Evolutionary conservation across 2,329 filamentous ascomycete genomes (phyloP).

Genomic region (Annulohypoxylon truncatum): DNA sequence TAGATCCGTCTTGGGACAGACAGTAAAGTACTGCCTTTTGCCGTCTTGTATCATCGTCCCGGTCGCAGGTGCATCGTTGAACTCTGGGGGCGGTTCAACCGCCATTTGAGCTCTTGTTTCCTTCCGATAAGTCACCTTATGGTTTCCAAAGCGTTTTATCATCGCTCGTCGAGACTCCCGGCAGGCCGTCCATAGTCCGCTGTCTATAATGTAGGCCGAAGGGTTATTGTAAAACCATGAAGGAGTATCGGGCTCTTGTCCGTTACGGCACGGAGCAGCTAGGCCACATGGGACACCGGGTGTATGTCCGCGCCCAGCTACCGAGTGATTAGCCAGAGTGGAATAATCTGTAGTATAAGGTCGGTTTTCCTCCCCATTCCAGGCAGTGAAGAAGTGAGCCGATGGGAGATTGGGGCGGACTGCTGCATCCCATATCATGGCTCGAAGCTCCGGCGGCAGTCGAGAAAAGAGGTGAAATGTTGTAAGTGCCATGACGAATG

Average conservation of each 20-base stretch:
- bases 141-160: not conserved
- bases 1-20: not conserved
- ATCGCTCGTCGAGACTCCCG: not conserved
- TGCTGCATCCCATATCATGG: not conserved
- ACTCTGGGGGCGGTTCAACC: not conserved
- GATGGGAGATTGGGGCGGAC: not conserved
- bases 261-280: not conserved
- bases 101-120: not conserved
- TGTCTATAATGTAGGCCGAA: not conserved
- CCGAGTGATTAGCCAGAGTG: not conserved
- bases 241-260: not conserved
- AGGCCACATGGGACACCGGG: not conserved
- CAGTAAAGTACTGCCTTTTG: not conserved
- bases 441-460: not conserved
- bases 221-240: not conserved
- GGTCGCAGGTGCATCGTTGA: not conserved
- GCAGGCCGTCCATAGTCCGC: not conserved
- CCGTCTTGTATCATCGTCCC: not conserved
- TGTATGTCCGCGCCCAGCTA: not conserved
- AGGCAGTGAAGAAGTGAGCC: not conserved
- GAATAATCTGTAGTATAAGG: not conserved
- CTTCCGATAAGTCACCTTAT: not conserved
- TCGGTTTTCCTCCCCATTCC: not conserved
- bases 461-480: not conserved
- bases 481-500: not conserved